phyloP scores from a whole-genome alignment of 345 rosid species.

The Theobroma cacao region DNA sequence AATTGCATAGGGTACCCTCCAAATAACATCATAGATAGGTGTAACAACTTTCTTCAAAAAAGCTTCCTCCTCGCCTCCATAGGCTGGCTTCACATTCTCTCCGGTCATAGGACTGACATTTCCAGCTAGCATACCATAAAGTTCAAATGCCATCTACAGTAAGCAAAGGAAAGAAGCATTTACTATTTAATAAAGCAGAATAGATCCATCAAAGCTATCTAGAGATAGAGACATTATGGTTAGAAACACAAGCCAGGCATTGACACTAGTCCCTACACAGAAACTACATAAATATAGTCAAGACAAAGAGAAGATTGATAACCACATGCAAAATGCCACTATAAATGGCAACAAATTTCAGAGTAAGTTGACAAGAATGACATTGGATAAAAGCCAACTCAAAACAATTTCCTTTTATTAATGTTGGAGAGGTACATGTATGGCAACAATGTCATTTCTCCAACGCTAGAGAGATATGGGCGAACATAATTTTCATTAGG shows the following conservation, averaged over 20 bases:
- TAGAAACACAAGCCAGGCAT: not conserved
- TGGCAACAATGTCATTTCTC: not conserved
- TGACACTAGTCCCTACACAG: not conserved
- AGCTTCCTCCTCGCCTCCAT: conserved; percentile 98
- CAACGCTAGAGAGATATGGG: not conserved
- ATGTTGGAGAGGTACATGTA: not conserved
- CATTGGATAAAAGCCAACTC: not conserved
- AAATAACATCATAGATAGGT: conserved; percentile 85
- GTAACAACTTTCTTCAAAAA: conserved; percentile 89
- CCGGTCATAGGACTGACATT: conserved; percentile 98
- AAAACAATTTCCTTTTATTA: not conserved
- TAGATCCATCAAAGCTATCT: conserved; percentile 6
- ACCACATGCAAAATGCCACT: not conserved
- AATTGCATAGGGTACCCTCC: conserved; percentile 41
- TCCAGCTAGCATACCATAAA: conserved; percentile 98
- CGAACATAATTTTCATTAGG: not conserved
- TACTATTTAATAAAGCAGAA: not conserved
- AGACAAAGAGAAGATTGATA: not conserved
- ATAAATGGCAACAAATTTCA: not conserved
- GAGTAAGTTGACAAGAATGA: not conserved
- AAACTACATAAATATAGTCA: not conserved
- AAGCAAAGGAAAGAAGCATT: conserved; percentile 14
- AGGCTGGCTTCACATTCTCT: conserved; percentile 95
- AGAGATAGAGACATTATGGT: not conserved
- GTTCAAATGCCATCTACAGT: conserved; percentile 93